Evolutionary conservation across 306 rosid genomes (phyloP).

Genomic region (Myrica gale): DNA sequence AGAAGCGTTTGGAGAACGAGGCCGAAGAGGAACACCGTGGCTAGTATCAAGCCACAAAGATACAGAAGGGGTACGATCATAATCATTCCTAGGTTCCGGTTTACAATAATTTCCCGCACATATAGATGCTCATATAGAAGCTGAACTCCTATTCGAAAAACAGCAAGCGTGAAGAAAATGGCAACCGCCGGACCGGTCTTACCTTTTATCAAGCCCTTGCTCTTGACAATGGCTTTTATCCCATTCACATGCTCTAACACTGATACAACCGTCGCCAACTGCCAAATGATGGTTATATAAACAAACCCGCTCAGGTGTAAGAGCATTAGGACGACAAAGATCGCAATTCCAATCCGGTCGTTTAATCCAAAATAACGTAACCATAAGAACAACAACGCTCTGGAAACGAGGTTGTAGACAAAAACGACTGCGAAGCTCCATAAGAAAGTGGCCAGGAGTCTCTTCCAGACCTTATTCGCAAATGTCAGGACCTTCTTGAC

Average conservation of each 20-base stretch:
- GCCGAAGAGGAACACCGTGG: slow-evolving; percentile 22
- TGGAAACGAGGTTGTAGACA: background rate
- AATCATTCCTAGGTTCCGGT: background rate
- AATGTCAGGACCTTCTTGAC: background rate
- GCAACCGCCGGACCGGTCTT: slow-evolving; percentile 12
- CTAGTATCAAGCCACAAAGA: slow-evolving; percentile 9
- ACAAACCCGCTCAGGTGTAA: slow-evolving; percentile 5
- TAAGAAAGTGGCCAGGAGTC: background rate
- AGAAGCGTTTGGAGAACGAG: slow-evolving; percentile 27
- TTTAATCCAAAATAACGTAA: background rate
- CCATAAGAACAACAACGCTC: background rate
- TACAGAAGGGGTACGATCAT: background rate
- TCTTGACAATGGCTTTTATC: slow-evolving; percentile 27
- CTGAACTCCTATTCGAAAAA: background rate
- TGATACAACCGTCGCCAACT: slow-evolving; percentile 27
- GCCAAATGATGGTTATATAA: slow-evolving; percentile 30
- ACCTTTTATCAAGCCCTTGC: slow-evolving; percentile 26
- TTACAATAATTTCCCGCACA: background rate
- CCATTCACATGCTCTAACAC: slow-evolving; percentile 27
- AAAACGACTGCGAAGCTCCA: background rate
- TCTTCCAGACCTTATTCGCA: background rate
- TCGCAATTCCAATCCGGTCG: background rate
- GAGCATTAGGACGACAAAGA: background rate
- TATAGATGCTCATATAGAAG: background rate
- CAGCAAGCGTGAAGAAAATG: background rate